Conservation (phyloP, 164 flowering plant species). For the Tetrastigma voinierianum region DNA sequence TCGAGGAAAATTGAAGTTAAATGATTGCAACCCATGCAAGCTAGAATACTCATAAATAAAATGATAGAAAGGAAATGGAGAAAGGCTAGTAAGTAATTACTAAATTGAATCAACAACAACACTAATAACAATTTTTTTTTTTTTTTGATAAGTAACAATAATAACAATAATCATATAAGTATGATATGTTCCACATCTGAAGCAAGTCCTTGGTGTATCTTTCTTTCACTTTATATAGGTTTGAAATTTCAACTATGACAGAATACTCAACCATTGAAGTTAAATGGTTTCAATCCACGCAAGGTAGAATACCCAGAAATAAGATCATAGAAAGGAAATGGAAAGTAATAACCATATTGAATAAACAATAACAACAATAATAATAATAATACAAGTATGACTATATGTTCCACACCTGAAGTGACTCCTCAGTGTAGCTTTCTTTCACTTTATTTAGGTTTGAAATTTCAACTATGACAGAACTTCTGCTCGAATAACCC, state of each 20-base stretch:
- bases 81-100: too few species aligned
- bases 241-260: constrained; percentile 82
- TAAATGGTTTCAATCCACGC: background rate
- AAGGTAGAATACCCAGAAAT: background rate
- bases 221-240: constrained; percentile 90
- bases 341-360: too few species aligned
- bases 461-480: constrained; percentile 83
- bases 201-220: constrained; percentile 94
- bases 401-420: constrained; percentile 53
- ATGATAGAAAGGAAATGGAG: too few species aligned
- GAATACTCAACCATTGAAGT: constrained; percentile 32
- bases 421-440: constrained; percentile 92
- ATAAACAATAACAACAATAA: background rate
- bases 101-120: too few species aligned
- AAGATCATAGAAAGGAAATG: too few species aligned
- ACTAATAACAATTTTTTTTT: too few species aligned
- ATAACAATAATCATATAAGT: background rate
- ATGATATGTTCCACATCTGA: constrained; percentile 50
- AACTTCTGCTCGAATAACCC: constrained; percentile 67
- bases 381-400: background rate
- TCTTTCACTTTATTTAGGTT: constrained; percentile 93
- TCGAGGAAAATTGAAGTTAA: background rate
- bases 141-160: too few species aligned
- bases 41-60: background rate
- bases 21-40: background rate